Evolutionary conservation across 306 rosid species (phyloP), one percentile per base, ranked within the genome.

Genomic region (Styphnolobium japonicum): DNA sequence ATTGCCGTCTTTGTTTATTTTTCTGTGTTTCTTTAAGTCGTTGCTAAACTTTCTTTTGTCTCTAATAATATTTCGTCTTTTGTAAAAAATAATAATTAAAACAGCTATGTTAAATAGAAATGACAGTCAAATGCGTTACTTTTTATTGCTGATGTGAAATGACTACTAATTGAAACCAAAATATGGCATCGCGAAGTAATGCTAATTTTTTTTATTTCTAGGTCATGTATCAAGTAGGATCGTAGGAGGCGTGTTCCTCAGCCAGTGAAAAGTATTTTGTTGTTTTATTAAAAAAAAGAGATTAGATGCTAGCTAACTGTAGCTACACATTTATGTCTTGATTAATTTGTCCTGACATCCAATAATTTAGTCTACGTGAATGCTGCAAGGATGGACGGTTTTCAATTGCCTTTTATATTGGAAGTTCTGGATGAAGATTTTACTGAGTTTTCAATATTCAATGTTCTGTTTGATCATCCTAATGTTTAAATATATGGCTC

Each of bases 361-460:
- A 21, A 33, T 43, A 45, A 36, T 52, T 63, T 63, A 19, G 27
- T 40, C 12, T 21, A 12, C 21, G 42, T 4, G 27, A 46, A 67
- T 52, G 11, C 66, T 69, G 21, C 45, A 36, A 37, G 22, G 64
- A 33, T 42, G 52, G 58, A 43, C 36, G 0, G 11, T 9, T 56
- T 80, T 71, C 42, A 40, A 15, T 76, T 77, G n/a, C 48, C 63
- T 53, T 74, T 58, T 48, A 49, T 72, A 33, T 51, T 37, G 31
- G 6, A 49, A 67, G 51, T 52, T 81, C 39, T 60, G 7, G 75
- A 45, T 40, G 49, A 73, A 42, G 10, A 60, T 52, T 72, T 78
- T 82, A 27, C 78, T 49, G 9, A 63, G 25, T 49, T 46, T 57
- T 29, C 12, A 39, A 73, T 43, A 60, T 52, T 53, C 39, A 55